Evolutionary conservation across 2,329 filamentous ascomycete genomes (phyloP), one percentile per base, ranked within the genome.

Genomic region (Scortechinia acanthostroma): DNA sequence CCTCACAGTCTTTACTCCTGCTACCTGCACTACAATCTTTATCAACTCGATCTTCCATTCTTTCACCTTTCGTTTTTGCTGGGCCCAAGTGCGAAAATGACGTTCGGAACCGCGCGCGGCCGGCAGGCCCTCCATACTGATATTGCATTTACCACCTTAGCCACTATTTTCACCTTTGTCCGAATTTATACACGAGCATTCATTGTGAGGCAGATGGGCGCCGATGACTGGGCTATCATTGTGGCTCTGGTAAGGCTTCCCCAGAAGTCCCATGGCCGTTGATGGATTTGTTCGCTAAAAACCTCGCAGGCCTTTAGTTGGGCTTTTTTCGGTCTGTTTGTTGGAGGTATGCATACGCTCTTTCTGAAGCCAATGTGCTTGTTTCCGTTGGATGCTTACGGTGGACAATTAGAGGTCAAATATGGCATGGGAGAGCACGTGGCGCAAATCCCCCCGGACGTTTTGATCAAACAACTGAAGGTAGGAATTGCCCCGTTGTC

Each of bases 181-280:
- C 57, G 61, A 16, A 49, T 63, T 21, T 63, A 59, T 46, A 62
- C 60, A 10, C 53, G 61, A 10, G 48, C 53, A 16, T 52, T 48
- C 14, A 49, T 63, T 13, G 55, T 62, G 46, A 51, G 56, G 20
- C 53, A 50, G n/a, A 53, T 63, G 49, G 59, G 63, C 47, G 42
- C 53, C 2, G 62, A 63, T 51, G 61, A 64, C 47, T 63, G 59
- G 57, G 60, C 62, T 55, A 51, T 63, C 5, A 28, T 62, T 15
- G 48, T 60, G 23, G 55, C 61, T 16, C 47, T 63, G 51, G 61
- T 64, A 50, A 43, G 53, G 37, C 19, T 23, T 35, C 13, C 14
- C 17, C n/a, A n/a, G n/a, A 58, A 55, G 47, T 1, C 51, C 62
- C n/a, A 58, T 57, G 37, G 55, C 62, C 15, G 52, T 58, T 40